Conservation (phyloP, 2,329 filamentous ascomycete species). For the Eutypa lata region DNA sequence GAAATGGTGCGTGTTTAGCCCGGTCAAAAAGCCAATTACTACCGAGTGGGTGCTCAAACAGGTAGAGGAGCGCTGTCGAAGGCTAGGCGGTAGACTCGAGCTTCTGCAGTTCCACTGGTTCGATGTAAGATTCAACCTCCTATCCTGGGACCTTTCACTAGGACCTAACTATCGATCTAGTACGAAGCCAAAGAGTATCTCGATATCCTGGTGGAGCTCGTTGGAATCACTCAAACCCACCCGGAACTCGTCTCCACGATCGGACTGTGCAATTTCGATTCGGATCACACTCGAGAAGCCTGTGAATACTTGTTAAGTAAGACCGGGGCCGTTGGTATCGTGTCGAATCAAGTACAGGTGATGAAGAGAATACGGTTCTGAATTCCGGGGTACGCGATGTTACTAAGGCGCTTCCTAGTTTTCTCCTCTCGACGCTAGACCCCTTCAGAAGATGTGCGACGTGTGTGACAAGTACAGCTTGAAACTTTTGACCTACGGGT, state of each 20-base stretch:
- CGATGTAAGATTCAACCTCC: conserved; percentile 28
- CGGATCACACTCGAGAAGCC: conserved; percentile 25
- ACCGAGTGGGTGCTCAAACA: conserved; percentile 23
- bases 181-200: conserved; percentile 32
- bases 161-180: too few relatives aligned
- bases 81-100: conserved; percentile 30
- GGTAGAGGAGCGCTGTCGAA: conserved; percentile 29
- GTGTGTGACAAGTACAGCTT: conserved; percentile 27
- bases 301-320: conserved; percentile 30
- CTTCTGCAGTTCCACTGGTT: conserved; percentile 35
- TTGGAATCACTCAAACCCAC: conserved; percentile 21
- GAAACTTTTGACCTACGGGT: conserved; percentile 31
- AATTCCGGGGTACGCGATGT: too few relatives aligned
- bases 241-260: conserved; percentile 27
- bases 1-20: conserved; percentile 33
- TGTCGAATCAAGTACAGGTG: conserved; percentile 34
- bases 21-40: conserved; percentile 20
- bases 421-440: conserved; percentile 31
- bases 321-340: conserved; percentile 25
- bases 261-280: conserved; percentile 35
- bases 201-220: conserved; percentile 29
- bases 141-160: too few relatives aligned
- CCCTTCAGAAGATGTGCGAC: conserved; percentile 24
- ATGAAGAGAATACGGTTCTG: conserved; percentile 1
- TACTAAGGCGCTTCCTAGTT: conserved; percentile 19